Base-by-base conservation (phyloP, 2,329 filamentous ascomycete genomes). In the Stromatinia cepivora region DNA sequence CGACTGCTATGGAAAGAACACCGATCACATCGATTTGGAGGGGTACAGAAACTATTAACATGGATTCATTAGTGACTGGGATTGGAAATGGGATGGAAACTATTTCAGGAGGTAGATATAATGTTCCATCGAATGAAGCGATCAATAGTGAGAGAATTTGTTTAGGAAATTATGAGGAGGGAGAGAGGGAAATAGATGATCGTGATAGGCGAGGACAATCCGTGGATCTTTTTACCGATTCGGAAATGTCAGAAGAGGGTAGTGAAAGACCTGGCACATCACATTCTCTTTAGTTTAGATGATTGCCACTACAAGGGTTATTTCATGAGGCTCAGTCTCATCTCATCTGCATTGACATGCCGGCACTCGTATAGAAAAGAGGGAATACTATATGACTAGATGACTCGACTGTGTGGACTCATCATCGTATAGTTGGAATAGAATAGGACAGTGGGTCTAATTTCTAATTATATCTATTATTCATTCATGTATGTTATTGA, bases 21-120 rank as follows among this genome's bases (percentile, higher is more conserved):
- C 75, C 75, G 1, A 71, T 72, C 8, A 76, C 75, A 17, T 71
- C 73, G 20, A 71, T 76, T 10, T 70, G 72, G 56, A 64, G 72
- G 54, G 75, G 70, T 10, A 53, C 54, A 10, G 74, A 74, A 17
- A 72, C 70, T 2, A 50, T 13, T 4, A 15, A 13, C 7, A 22
- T 17, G 36, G 54, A 61, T 46, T 36, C 20, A 11, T 28, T 39
- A 9, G 59, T 57, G 64, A 25, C 22, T 13, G 36, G 39, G 20
- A 25, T 42, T 46, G 64, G 7, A 15, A 31, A 28, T n/a, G 63
- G 39, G 39, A 42, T 22, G 22, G 64, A 48, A 36, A 58, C 8
- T 39, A 20, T 58, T 58, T 39, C 39, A 20, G 22, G 28, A 25
- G 22, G 22, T 25, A 11, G 25, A 34, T 34, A 25, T 8, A 56